Conservation (phyloP, 768 basidiomycete species). For the Termitomyces sp. region DNA sequence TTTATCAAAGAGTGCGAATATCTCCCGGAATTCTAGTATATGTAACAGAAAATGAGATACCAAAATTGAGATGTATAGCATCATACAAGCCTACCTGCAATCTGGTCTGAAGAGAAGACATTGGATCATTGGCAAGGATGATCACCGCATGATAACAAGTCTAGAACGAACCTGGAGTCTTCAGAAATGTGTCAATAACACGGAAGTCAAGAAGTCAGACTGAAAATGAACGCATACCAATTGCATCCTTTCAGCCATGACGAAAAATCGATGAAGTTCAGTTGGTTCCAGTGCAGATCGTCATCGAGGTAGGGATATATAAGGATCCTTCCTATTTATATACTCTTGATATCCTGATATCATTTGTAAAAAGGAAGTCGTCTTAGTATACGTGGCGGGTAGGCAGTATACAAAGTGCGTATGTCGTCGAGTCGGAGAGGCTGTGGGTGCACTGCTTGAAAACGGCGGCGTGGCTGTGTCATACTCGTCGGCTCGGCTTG, state of each 20-base stretch:
- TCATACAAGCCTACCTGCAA: conserved; percentile 10
- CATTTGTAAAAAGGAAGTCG: neutral
- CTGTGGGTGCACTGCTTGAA: neutral
- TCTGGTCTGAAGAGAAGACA: conserved; percentile 7
- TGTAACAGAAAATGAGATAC: neutral
- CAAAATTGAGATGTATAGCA: neutral
- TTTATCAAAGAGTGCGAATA: conserved; percentile 24
- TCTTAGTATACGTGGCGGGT: neutral
- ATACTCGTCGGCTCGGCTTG: neutral
- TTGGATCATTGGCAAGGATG: neutral
- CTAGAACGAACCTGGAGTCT: conserved; percentile 11
- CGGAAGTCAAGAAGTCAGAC: too few species aligned
- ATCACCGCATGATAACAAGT: neutral
- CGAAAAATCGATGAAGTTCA: neutral
- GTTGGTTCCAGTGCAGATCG: neutral
- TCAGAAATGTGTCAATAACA: conserved; percentile 5
- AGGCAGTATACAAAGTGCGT: neutral
- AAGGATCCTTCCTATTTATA: neutral
- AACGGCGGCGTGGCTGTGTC: conserved; percentile 11
- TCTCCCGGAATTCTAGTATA: conserved; percentile 21
- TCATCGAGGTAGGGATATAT: neutral
- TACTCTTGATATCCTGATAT: neutral
- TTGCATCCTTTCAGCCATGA: conserved; percentile 8
- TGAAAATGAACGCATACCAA: neutral
- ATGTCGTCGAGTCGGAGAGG: neutral